Evolutionary conservation across 2,329 filamentous ascomycete species (phyloP).

Genomic region (Aureobasidium sp.): DNA sequence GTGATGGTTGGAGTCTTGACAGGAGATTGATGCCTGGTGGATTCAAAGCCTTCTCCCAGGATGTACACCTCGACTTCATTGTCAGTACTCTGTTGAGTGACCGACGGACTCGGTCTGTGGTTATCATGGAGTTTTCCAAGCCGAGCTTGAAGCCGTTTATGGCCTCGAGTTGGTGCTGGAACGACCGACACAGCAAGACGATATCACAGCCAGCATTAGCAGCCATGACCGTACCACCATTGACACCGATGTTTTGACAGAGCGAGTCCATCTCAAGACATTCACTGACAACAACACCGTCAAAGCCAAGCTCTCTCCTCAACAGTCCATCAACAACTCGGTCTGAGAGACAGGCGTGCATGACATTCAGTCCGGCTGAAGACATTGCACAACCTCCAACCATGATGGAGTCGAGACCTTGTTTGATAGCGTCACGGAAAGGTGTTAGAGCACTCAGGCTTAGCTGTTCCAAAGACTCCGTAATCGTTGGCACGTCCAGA

Average conservation of each 20-base stretch:
- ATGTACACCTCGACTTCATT: slow-evolving; percentile 77
- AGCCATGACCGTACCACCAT: slow-evolving; percentile 94
- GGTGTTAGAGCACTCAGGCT: slow-evolving; percentile 87
- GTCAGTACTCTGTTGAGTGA: slow-evolving; percentile 70
- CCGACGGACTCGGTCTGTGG: slow-evolving; percentile 66
- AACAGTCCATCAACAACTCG: slow-evolving; percentile 87
- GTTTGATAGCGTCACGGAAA: slow-evolving; percentile 79
- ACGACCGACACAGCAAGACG: slow-evolving; percentile 78
- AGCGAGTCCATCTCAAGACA: slow-evolving; percentile 95
- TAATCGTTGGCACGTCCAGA: slow-evolving; percentile 88
- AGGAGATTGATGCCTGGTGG: slow-evolving; percentile 70
- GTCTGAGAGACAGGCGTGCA: slow-evolving; percentile 87
- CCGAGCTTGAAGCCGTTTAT: slow-evolving; percentile 83
- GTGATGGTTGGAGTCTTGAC: slow-evolving; percentile 70
- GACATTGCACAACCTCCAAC: slow-evolving; percentile 90
- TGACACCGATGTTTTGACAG: slow-evolving; percentile 92
- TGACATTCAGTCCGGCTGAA: slow-evolving; percentile 84
- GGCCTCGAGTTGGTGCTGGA: slow-evolving; percentile 81
- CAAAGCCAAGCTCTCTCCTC: slow-evolving; percentile 79
- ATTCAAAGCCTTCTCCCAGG: slow-evolving; percentile 85
- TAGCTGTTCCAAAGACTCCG: slow-evolving; percentile 84
- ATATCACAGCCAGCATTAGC: slow-evolving; percentile 93
- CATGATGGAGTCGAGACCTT: slow-evolving; percentile 89
- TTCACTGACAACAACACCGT: slow-evolving; percentile 88
- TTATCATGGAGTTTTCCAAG: slow-evolving; percentile 82